phyloP scores from a whole-genome alignment of 2,329 filamentous ascomycete species.

The Chaetomium olivaceum region DNA sequence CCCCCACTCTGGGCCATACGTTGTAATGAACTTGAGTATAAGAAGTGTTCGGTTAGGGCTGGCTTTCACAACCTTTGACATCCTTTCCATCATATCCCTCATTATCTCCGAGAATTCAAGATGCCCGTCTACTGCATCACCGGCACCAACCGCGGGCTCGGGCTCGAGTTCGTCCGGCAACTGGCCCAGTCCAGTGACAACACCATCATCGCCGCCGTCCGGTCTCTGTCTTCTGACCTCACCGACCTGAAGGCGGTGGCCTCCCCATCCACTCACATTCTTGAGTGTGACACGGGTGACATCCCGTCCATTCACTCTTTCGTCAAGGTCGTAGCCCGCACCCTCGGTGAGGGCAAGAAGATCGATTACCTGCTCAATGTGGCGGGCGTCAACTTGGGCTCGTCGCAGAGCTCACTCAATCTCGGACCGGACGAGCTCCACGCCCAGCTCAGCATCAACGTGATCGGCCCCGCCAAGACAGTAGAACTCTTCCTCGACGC shows the following conservation, averaged over 20 bases:
- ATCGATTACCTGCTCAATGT: constrained; percentile 40
- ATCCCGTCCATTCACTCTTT: constrained; percentile 37
- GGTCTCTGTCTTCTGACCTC: constrained; percentile 33
- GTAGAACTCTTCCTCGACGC: constrained; percentile 42
- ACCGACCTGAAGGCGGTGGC: constrained; percentile 31
- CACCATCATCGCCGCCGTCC: constrained; percentile 36
- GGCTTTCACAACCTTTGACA: neutral
- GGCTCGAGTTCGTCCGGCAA: constrained; percentile 39
- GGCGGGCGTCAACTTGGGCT: constrained; percentile 42
- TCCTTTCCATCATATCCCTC: neutral
- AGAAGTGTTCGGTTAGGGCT: neutral
- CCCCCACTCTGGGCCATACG: neutral
- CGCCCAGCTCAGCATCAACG: constrained; percentile 47
- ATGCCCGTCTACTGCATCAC: constrained; percentile 40
- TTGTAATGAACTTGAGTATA: neutral
- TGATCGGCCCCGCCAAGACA: constrained; percentile 49
- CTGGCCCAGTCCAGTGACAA: constrained; percentile 32
- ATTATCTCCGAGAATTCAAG: neutral
- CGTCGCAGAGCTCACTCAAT: constrained; percentile 41
- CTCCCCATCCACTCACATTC: constrained; percentile 31
- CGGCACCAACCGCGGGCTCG: constrained; percentile 38
- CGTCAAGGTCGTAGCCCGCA: constrained; percentile 28
- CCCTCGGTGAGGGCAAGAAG: constrained; percentile 37
- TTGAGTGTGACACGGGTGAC: constrained; percentile 38
- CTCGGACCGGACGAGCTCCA: constrained; percentile 41